Base-by-base conservation (phyloP, 2,329 filamentous ascomycete genomes). In the Ampelomyces quisqualis region DNA sequence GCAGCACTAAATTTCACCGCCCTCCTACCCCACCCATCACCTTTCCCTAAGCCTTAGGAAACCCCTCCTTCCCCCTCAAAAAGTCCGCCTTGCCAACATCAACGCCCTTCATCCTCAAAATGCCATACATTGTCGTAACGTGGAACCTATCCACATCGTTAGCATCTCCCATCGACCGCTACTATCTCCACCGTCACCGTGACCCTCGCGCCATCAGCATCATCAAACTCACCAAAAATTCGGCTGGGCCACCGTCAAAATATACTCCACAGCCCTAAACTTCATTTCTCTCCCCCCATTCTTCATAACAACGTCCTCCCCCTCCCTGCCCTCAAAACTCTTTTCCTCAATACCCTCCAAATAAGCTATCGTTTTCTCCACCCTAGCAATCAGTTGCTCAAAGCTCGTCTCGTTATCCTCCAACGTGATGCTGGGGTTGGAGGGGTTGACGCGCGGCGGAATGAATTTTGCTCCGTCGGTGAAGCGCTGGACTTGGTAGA, bases 51-150 rank as follows among this genome's bases (percentile, higher is more conserved):
- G 18, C 13, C 27, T 9, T n/a, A n/a, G n/a, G n/a, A n/a, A 32
- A 17, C 26, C 34, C n/a, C 9, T 40, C 36, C 13, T 37, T 33
- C 3, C 63, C 67, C 24, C 60, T 63, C 27, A 81, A 51, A 58
- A 70, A 86, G 55, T 84, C 78, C 37, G 47, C 27, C 73, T 86
- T 86, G 22, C 80, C 81, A 13, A 87, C n/a, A 0, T 71, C 68
- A 18, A 84, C 78, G 1, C 82, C 83, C 65, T 80, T 74, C 56
- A 73, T 76, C 45, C 83, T 72, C 59, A 86, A 57, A 40, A 86
- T 79, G 15, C 65, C 71, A 67, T 86, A 86, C 7, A 78, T 72
- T 9, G 74, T 81, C 3, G 65, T 73, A 10, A 79, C 50, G 58
- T 86, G 84, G 66, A 86, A 87, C 69, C 51, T 55, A n/a, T 21